Base-by-base conservation (phyloP, 2,329 filamentous ascomycete species). In the Cordyceps javanica region DNA sequence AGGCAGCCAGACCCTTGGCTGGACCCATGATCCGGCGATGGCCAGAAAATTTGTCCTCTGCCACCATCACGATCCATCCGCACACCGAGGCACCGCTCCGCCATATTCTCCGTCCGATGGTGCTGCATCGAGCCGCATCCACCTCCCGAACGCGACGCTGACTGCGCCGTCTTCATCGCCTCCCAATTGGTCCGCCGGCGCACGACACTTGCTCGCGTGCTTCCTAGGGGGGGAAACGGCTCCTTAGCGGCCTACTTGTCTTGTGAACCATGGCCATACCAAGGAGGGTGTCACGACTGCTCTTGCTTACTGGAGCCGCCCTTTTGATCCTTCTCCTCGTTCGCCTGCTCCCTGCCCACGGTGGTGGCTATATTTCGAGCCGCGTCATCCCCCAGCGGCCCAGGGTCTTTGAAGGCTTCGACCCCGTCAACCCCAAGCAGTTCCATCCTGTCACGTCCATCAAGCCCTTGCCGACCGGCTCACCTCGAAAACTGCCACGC, bases 401-500 rank as follows among this genome's bases (percentile, higher is more conserved):
- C n/a, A 36, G 23, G 23, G 14, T 58, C 49, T 48, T 46, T 25
- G 49, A 58, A 11, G 56, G 32, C 50, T 58, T 58, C 49, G 49
- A 58, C 19, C 48, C 56, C 49, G 50, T 48, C 42, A 30, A 38
- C 34, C 56, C 56, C 16, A 39, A 48, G 34, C 48, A 58, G 49
- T 66, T 67, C 44, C 55, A 70, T 59, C 70, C 70, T 5, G 68
- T 69, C 7, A 36, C 62, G 1, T 65, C 67, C 6, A 67, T 72
- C 61, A 68, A 67, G 60, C 63, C 66, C 21, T 67, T 79, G 53
- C 77, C 76, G 8, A 68, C 68, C 42, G 68, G 67, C 28, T 65
- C 45, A 5, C 59, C 60, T 21, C 60, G 62, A 34, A 63, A 57
- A 46, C 62, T 68, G 25, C 67, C 67, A 44, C 62, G 59, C 49